Conservation (phyloP, 176 grass and related monocot genomes). For the Cenchrus americanus region DNA sequence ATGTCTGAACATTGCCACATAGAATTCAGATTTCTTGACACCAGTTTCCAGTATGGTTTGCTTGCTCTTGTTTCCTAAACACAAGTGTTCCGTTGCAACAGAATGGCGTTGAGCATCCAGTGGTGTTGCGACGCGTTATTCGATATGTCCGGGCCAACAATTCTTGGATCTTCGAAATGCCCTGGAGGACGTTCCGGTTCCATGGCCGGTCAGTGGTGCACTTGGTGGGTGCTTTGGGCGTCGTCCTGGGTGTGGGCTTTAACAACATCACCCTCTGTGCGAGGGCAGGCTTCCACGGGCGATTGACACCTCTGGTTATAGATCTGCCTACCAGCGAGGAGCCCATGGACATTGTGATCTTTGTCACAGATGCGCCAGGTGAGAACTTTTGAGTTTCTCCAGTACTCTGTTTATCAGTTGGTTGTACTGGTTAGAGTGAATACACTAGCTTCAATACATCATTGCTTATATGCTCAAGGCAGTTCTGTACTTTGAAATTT, state of each 20-base stretch:
- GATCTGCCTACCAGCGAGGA: slow-evolving; percentile 30
- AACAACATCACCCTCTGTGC: not conserved
- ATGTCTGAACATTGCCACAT: no score
- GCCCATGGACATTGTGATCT: not conserved
- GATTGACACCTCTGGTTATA: slow-evolving; percentile 33
- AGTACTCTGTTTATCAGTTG: not conserved
- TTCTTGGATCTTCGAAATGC: not conserved
- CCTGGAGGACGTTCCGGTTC: not conserved
- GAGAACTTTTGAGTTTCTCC: not conserved
- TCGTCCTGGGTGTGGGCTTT: not conserved
- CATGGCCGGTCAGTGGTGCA: not conserved
- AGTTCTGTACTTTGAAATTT: no score
- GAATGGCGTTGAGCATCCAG: no score
- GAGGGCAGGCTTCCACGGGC: not conserved
- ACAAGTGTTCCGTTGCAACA: no score
- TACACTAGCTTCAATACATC: not conserved
- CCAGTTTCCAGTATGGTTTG: no score
- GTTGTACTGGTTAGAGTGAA: not conserved
- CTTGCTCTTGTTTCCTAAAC: no score
- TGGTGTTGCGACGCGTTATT: not conserved
- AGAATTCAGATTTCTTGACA: no score
- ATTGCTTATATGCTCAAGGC: no score
- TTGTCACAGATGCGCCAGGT: slow-evolving; percentile 32
- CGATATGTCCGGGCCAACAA: not conserved
- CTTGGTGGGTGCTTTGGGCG: not conserved